Evolutionary conservation across 1,139 yeast genomes (phyloP).

Genomic region (Sugiyamaella paludigena): DNA sequence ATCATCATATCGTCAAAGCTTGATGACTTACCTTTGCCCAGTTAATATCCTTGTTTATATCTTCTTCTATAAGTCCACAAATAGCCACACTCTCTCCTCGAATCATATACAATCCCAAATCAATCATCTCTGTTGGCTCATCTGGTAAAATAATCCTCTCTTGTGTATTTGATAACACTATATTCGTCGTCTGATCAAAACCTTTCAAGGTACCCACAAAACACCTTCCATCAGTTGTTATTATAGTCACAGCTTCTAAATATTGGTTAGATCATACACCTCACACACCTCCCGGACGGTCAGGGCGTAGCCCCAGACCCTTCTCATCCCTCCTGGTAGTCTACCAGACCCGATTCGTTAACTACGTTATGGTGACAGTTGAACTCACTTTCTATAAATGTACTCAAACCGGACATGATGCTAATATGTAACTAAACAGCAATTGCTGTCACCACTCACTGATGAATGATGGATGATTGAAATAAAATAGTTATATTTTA

Average conservation of each 20-base stretch:
- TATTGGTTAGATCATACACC: conserved; percentile 2
- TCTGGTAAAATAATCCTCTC: conserved; percentile 49
- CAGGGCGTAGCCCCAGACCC: neutral
- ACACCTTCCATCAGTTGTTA: conserved; percentile 77
- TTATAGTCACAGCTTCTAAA: conserved; percentile 55
- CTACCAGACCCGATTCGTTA: too few species aligned
- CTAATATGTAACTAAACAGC: neutral
- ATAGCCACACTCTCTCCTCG: conserved; percentile 84
- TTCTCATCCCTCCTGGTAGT: too few species aligned
- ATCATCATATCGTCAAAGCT: neutral
- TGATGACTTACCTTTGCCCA: conserved; percentile 49
- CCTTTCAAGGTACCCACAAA: conserved; percentile 69
- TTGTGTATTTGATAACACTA: conserved; percentile 59
- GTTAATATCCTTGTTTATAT: conserved; percentile 48
- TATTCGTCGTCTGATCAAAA: conserved; percentile 75
- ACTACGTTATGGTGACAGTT: too few species aligned
- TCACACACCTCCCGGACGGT: neutral
- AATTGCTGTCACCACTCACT: neutral
- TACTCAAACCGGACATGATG: conserved; percentile 36
- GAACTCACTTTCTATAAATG: conserved; percentile 36
- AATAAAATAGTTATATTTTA: too few species aligned
- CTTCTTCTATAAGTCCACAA: conserved; percentile 66
- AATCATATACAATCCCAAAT: conserved; percentile 63
- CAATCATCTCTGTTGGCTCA: conserved; percentile 51
- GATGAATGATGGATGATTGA: neutral